Conservation (phyloP, 805 yeast species). For the Candida rishiriensis region DNA sequence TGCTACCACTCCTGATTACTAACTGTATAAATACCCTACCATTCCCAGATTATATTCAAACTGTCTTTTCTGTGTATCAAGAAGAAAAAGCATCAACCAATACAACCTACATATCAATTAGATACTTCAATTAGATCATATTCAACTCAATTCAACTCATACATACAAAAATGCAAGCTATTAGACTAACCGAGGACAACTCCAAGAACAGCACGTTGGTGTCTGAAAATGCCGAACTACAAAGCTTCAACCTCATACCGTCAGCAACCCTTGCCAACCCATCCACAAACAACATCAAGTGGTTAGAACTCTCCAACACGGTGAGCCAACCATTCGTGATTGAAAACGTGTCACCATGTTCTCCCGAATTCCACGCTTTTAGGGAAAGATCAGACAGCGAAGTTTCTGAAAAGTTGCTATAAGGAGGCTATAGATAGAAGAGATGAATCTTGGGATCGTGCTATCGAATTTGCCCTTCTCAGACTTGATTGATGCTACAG, state of each 20-base stretch:
- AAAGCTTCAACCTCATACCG: not conserved
- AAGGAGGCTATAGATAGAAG: not conserved
- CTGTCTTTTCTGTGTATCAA: no score
- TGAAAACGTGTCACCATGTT: conserved; percentile 57
- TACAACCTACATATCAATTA: not conserved
- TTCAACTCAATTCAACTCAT: no score
- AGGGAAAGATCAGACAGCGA: conserved; percentile 19
- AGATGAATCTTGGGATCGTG: no score
- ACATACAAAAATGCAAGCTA: conserved; percentile 3
- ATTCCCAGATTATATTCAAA: no score
- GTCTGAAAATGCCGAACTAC: not conserved
- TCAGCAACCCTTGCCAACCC: not conserved
- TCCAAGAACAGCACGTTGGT: not conserved
- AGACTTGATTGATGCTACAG: no score
- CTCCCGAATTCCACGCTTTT: conserved; percentile 26
- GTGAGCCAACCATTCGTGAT: conserved; percentile 60
- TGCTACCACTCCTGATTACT: no score
- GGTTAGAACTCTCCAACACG: conserved; percentile 53
- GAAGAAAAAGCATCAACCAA: no score
- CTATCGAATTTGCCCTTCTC: no score
- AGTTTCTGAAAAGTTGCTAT: conserved; percentile 11
- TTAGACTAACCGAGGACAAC: not conserved
- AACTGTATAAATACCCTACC: no score
- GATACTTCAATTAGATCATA: no score
- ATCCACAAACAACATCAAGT: conserved; percentile 26